These are phyloP conservation scores for Wakefieldia striispora DNA, from an alignment of 768 basidiomycete genomes.

Conservation along the genomic window DNA sequence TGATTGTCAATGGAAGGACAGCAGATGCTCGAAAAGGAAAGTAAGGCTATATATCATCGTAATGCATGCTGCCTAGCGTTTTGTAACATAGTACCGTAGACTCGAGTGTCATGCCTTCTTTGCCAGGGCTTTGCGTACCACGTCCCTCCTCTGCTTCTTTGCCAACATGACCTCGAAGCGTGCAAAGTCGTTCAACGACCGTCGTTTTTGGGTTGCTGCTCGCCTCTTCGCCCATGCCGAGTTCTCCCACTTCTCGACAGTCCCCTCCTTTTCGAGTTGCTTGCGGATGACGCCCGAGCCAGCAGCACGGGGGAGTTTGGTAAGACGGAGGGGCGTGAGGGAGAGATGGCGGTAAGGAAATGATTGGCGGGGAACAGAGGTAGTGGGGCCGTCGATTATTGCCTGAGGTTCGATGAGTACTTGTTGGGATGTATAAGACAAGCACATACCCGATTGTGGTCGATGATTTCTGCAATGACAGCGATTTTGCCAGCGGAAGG, in stretches of 20 bases:
- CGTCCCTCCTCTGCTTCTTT: constrained; percentile 85
- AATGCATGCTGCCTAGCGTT: too few relatives aligned
- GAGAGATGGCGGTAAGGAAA: constrained; percentile 90
- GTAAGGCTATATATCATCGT: constrained; percentile 3
- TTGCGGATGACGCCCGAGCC: constrained; percentile 82
- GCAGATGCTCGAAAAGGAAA: constrained; percentile 13
- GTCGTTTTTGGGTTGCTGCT: constrained; percentile 67
- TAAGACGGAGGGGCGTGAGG: constrained; percentile 83
- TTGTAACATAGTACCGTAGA: too few relatives aligned
- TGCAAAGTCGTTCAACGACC: constrained; percentile 84
- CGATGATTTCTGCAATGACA: constrained; percentile 95
- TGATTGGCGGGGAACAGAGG: constrained; percentile 88
- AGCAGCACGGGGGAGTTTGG: constrained; percentile 83
- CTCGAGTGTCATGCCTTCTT: constrained; percentile 34
- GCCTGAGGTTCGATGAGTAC: constrained; percentile 51
- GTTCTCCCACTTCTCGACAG: constrained; percentile 85
- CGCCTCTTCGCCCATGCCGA: constrained; percentile 89
- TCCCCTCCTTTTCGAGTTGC: constrained; percentile 81
- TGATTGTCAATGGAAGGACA: background rate
- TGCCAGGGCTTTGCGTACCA: constrained; percentile 65
- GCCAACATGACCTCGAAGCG: constrained; percentile 85
- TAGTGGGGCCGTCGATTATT: constrained; percentile 91
- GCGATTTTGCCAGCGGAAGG: constrained; percentile 87
- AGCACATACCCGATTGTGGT: constrained; percentile 86
- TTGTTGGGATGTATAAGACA: too few relatives aligned